Evolutionary conservation across 1,139 yeast species (phyloP).

Genomic region (Debaryomyces sp.): DNA sequence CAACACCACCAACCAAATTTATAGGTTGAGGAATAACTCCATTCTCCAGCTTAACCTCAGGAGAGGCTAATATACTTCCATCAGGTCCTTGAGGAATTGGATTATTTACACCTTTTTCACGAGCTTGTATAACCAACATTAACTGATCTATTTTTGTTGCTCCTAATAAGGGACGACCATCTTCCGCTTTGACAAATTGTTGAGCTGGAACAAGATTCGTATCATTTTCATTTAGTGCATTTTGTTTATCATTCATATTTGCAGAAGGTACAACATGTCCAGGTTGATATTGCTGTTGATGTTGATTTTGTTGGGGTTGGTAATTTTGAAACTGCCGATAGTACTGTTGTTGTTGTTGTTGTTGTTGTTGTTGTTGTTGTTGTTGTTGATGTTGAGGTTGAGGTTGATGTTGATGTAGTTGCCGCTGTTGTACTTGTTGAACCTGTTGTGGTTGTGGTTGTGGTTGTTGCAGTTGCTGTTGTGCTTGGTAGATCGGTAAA

Average conservation of each 20-base stretch:
- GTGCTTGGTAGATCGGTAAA: background rate
- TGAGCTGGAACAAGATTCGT: slow-evolving; percentile 45
- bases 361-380: background rate
- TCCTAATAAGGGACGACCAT: slow-evolving; percentile 72
- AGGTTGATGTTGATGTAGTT: slow-evolving; percentile 10
- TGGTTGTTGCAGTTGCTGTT: background rate
- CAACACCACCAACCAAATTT: slow-evolving; percentile 81
- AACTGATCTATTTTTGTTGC: slow-evolving; percentile 88
- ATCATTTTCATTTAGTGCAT: slow-evolving; percentile 2
- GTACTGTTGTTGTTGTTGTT: slow-evolving; percentile 7
- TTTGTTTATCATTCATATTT: background rate
- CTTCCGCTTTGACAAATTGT: slow-evolving; percentile 50
- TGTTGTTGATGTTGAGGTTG: background rate
- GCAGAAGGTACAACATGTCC: slow-evolving; percentile 10
- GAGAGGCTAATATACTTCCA: slow-evolving; percentile 51
- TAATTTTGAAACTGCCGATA: background rate
- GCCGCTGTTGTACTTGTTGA: no score
- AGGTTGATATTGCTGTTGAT: background rate
- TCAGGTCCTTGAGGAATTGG: slow-evolving; percentile 64
- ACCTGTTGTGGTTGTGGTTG: no score
- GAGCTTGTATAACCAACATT: slow-evolving; percentile 87
- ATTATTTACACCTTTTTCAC: slow-evolving; percentile 70
- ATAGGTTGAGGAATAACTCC: slow-evolving; percentile 60
- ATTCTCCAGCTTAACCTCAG: slow-evolving; percentile 26
- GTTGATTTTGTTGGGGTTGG: slow-evolving; percentile 10